Evolutionary conservation across 169 alveolate genomes (phyloP), one percentile per base, ranked within the genome.

Genomic region (Plasmodium inui): DNA sequence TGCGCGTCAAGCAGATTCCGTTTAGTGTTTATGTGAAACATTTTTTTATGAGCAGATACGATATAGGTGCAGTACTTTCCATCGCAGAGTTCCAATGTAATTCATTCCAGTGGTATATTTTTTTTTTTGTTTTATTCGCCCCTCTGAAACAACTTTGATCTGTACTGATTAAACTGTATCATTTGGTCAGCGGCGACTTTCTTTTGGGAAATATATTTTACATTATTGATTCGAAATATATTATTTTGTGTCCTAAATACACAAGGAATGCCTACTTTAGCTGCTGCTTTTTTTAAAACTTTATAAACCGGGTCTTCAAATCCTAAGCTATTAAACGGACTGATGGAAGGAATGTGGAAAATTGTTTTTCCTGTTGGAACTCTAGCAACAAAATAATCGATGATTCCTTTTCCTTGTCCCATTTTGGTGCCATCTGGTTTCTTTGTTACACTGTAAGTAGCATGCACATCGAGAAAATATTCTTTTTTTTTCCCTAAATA

Each of bases 341-440:
- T 86, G 46, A 76, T 86, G 44, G 93, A 74, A 34, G 93, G 93
- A 50, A 86, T 86, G 28, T 74, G 85, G 70, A 86, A 86, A 74
- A 86, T 86, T 12, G 93, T 78, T 86, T 86, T 86, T 74, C 97
- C 97, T n/a, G 97, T 95, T 30, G 97, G 97, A 14, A 96, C 96
- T 91, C 97, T 90, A 34, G 97, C 97, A 26, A 96, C 97, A 91
- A 95, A 93, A 92, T 96, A 96, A 44, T 96, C 95, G 37, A 96
- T 95, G 28, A 78, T 17, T 22, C 97, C 97, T 84, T 96, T 96
- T 4, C 97, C 97, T 55, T 96, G 97, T 39, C 97, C 97, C 97
- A 96, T 96, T 93, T 96, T 96, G n/a, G 96, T 96, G 22, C 97
- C 97, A 50, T 96, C 97, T 78, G 97, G 97, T 72, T 96, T 96